Percentiles rank a stretch among this genome's conserved stretches.
phyloP scores from a whole-genome alignment of 2,329 filamentous ascomycete genomes.

The Phyllosticta capitalensis region DNA sequence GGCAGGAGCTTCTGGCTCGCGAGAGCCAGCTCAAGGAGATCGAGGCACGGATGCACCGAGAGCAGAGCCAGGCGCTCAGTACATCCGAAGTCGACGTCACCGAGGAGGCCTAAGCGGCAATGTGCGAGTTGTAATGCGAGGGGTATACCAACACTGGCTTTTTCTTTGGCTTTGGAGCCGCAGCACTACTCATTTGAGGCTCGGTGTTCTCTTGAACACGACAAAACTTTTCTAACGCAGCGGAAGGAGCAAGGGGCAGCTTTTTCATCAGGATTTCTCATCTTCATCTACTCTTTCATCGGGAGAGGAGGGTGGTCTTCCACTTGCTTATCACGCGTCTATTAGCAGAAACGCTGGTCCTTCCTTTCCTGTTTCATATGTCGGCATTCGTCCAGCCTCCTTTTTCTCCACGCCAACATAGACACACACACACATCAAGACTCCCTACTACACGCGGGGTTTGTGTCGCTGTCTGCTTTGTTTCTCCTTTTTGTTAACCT shows the following conservation, averaged over 20 bases:
- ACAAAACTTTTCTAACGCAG: constrained; percentile 10
- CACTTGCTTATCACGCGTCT: constrained; percentile 1
- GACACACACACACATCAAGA: not conserved
- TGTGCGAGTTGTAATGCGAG: constrained; percentile 2
- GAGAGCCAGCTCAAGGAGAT: constrained; percentile 99
- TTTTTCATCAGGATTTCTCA: constrained; percentile 7
- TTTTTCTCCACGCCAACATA: not conserved
- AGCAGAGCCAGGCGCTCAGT: constrained; percentile 47
- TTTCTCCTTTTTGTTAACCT: constrained; percentile 9
- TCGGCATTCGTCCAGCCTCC: not conserved
- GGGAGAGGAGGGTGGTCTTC: not conserved
- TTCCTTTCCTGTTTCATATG: constrained; percentile 9
- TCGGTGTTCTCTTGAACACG: constrained; percentile 7
- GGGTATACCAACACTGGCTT: constrained; percentile 10
- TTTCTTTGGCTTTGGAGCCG: constrained; percentile 3
- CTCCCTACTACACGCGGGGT: not conserved
- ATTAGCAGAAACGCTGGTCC: constrained; percentile 2
- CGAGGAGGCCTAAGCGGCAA: constrained; percentile 10
- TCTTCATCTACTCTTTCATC: not conserved
- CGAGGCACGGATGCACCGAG: constrained; percentile 91
- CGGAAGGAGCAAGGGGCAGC: constrained; percentile 8
- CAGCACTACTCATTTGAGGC: not conserved
- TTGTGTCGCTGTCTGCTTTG: not conserved
- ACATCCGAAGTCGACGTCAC: not conserved
- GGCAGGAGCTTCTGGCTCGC: constrained; percentile 92